Percentiles rank a stretch among this genome's conserved stretches.
phyloP scores from a whole-genome alignment of 2,329 filamentous ascomycete species.

The Tolypocladium tropicale region DNA sequence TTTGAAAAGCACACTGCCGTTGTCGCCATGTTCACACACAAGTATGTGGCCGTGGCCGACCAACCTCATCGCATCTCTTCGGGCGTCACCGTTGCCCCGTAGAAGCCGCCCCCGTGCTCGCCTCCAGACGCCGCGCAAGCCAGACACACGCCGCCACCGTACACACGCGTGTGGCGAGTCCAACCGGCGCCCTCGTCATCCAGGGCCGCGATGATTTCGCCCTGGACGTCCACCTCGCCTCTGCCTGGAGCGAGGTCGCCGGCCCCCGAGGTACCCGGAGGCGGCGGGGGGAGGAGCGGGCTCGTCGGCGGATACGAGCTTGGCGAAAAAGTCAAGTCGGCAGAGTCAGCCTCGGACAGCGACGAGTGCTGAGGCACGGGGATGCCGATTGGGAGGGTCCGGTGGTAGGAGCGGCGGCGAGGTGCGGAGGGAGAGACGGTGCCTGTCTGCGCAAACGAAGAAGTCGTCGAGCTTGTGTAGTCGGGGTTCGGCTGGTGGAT shows the following conservation, averaged over 20 bases:
- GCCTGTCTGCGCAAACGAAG: slow-evolving; percentile 13
- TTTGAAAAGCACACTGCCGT: not conserved
- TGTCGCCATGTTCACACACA: not conserved
- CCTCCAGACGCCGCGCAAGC: slow-evolving; percentile 40
- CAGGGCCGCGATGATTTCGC: slow-evolving; percentile 39
- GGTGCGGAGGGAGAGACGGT: slow-evolving; percentile 21
- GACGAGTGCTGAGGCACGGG: slow-evolving; percentile 15
- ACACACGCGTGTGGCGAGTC: slow-evolving; percentile 49
- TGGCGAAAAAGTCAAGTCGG: slow-evolving; percentile 27
- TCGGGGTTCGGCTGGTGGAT: slow-evolving; percentile 41
- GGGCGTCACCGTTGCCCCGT: slow-evolving; percentile 42
- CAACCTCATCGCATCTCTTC: slow-evolving; percentile 34
- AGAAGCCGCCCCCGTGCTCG: slow-evolving; percentile 37
- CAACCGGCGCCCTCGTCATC: slow-evolving; percentile 39
- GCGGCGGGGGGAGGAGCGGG: slow-evolving; percentile 37
- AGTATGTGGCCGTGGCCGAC: not conserved
- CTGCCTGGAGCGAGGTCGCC: slow-evolving; percentile 12
- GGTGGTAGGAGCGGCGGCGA: slow-evolving; percentile 32
- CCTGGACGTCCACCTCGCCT: slow-evolving; percentile 32
- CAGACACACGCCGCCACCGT: slow-evolving; percentile 46
- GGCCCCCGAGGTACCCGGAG: slow-evolving; percentile 15
- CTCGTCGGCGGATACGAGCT: slow-evolving; percentile 40
- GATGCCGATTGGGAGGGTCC: slow-evolving; percentile 24
- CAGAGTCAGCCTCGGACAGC: slow-evolving; percentile 12
- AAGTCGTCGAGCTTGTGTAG: slow-evolving; percentile 29